Base-by-base conservation (phyloP, 345 rosid genomes). In the Acer yangbiense region DNA sequence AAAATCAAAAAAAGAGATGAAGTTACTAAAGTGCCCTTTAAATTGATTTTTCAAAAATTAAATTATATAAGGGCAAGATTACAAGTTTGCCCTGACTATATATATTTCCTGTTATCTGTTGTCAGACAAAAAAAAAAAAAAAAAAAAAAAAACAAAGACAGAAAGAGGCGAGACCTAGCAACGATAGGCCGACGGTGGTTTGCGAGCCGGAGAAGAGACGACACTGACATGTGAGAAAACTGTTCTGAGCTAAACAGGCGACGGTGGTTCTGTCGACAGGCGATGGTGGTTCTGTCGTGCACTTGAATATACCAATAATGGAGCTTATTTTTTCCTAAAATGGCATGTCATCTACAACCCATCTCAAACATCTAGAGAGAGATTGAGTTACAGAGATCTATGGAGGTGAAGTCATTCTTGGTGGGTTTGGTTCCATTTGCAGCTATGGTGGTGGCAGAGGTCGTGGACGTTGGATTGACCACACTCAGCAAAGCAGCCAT, bases 401-500 rank as follows among this genome's bases (percentile, higher is more conserved):
- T 68, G 84, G 81, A 35, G 50, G 54, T 69, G 76, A 72, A 65
- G 27, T 77, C 80, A 7, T 41, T 60, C 23, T 23, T 82, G 72
- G 39, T 50, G 54, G 63, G 63, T n/a, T 74, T 62, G 73, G 65
- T 77, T 7, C 92, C 89, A 39, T 77, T 79, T 76, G 90, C 80
- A 66, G 87, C 84, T 25, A 84, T 87, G 89, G 81, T 83, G 79
- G 68, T 54, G 68, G 76, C 81, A 68, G 88, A 83, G 70, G 74
- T 64, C 65, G 48, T 80, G n/a, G 85, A 75, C 68, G 86, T 83
- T 35, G 92, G 84, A 32, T 35, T 89, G 57, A 83, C 87, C 6
- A 84, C 90, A 4, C 64, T 89, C 16, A 84, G 77, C 76, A 86
- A 89, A 72, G 86, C 86, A 23, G 90, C 89, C 77, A 84, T 89